A percentile compares a stretch with the other conserved stretches of the same genome.
Evolutionary conservation across 805 yeast genomes (phyloP).

Genomic region (Lachancea fermentati): DNA sequence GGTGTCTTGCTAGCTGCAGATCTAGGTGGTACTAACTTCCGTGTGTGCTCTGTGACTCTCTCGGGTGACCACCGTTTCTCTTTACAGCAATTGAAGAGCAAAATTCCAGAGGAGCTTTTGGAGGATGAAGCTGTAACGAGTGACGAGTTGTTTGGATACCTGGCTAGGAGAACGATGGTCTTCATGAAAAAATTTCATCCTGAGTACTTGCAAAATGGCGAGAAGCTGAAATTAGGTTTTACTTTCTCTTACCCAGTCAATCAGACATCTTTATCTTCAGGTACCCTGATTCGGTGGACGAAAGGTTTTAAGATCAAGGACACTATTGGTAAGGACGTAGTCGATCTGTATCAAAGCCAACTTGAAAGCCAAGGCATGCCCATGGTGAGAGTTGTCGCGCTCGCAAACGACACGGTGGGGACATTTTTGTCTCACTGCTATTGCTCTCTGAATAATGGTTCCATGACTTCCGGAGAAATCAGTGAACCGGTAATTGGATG

Average conservation of each 20-base stretch:
- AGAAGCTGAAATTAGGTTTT: constrained; percentile 72
- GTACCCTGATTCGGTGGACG: constrained; percentile 90
- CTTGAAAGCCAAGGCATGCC: constrained; percentile 55
- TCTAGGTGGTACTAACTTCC: constrained; percentile 92
- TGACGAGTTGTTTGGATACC: constrained; percentile 62
- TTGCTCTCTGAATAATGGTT: constrained; percentile 43
- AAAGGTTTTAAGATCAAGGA: constrained; percentile 89
- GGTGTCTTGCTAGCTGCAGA: constrained; percentile 89
- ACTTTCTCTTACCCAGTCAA: constrained; percentile 92
- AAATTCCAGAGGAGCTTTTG: constrained; percentile 75
- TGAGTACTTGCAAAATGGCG: constrained; percentile 34
- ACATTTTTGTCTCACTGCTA: constrained; percentile 86
- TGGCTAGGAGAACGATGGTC: constrained; percentile 62
- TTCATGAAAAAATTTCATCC: constrained; percentile 67
- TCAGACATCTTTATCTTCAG: constrained; percentile 74
- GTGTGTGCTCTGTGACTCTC: constrained; percentile 84
- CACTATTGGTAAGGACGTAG: constrained; percentile 80
- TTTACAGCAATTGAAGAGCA: constrained; percentile 68
- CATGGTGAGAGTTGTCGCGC: constrained; percentile 66
- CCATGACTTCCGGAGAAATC: constrained; percentile 47
- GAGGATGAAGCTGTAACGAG: constrained; percentile 45
- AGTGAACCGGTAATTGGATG: constrained; percentile 82
- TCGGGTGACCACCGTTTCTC: constrained; percentile 75
- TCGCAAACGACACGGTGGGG: constrained; percentile 95
- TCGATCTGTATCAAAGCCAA: constrained; percentile 61